Percentiles rank a stretch among this genome's conserved stretches.
Conservation (phyloP, 2,329 filamentous ascomycete species). For the Penicillium sp. region DNA sequence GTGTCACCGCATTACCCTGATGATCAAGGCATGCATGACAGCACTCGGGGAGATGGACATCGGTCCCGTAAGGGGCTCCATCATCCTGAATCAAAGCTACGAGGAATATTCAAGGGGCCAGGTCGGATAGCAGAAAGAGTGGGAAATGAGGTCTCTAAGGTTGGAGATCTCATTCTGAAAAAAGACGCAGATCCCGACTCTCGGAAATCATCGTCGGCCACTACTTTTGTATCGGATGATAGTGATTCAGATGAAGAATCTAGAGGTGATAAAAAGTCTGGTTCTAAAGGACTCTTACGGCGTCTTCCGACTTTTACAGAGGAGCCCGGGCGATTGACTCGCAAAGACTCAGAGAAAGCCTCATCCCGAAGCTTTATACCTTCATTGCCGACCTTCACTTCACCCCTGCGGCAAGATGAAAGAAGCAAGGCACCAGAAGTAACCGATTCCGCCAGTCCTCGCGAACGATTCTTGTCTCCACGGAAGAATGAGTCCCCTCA, state of each 20-base stretch:
- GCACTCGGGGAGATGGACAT: constrained; percentile 27
- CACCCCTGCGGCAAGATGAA: constrained; percentile 45
- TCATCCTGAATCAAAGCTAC: constrained; percentile 59
- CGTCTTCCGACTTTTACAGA: constrained; percentile 39
- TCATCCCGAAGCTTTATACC: constrained; percentile 43
- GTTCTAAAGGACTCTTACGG: constrained; percentile 30
- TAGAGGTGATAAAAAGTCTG: constrained; percentile 31
- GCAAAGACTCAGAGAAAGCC: constrained; percentile 35
- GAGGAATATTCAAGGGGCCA: constrained; percentile 71
- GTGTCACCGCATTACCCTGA: constrained; percentile 27
- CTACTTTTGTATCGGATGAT: constrained; percentile 48
- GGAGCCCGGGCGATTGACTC: constrained; percentile 32
- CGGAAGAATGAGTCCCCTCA: constrained; percentile 15
- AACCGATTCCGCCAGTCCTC: constrained; percentile 17
- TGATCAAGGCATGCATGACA: constrained; percentile 20
- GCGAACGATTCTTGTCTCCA: constrained; percentile 10
- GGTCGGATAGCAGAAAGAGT: constrained; percentile 72
- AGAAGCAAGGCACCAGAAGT: constrained; percentile 30
- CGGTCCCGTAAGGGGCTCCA: constrained; percentile 29
- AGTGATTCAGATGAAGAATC: constrained; percentile 50
- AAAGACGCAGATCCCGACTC: constrained; percentile 52
- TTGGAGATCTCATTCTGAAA: constrained; percentile 61
- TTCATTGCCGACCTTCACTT: constrained; percentile 54
- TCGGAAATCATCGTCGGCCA: constrained; percentile 45
- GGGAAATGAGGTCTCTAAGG: constrained; percentile 61